These are phyloP conservation scores for Penicillium bialowiezense DNA, from an alignment of 495 filamentous ascomycete genomes.

Conservation along the genomic window DNA sequence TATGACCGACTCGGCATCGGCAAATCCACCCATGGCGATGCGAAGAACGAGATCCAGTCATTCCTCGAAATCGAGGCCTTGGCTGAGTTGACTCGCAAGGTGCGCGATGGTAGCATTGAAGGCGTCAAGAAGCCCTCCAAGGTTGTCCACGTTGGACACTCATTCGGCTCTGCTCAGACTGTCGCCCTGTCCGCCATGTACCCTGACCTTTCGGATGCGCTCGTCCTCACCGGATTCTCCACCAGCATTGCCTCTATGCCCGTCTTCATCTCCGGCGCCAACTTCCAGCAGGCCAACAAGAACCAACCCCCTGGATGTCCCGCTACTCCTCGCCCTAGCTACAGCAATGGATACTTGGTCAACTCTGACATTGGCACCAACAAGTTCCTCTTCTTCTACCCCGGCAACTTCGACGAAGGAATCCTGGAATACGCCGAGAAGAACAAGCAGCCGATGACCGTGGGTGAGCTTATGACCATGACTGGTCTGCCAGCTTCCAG, in stretches of 20 bases:
- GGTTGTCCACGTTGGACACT: constrained; percentile 54
- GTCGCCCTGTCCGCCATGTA: constrained; percentile 44
- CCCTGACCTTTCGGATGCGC: constrained; percentile 52
- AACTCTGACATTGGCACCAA: constrained; percentile 32
- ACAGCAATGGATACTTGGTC: constrained; percentile 45
- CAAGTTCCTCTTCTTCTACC: constrained; percentile 45
- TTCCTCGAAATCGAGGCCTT: constrained; percentile 51
- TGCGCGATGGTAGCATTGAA: constrained; percentile 37
- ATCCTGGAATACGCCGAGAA: constrained; percentile 38
- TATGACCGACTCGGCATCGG: constrained; percentile 61
- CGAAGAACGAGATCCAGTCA: constrained; percentile 52
- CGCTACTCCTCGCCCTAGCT: not conserved
- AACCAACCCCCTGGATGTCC: constrained; percentile 16
- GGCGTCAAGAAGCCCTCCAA: constrained; percentile 36
- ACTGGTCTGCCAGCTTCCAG: constrained; percentile 17
- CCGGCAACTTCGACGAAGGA: constrained; percentile 43
- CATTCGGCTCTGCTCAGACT: constrained; percentile 42
- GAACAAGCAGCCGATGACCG: constrained; percentile 48
- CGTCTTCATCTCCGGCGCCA: constrained; percentile 38
- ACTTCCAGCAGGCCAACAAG: constrained; percentile 44
- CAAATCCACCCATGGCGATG: constrained; percentile 52
- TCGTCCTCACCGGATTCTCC: constrained; percentile 58
- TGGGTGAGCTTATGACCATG: constrained; percentile 49
- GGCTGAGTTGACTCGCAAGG: constrained; percentile 40
- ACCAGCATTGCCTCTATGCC: constrained; percentile 31